These are phyloP conservation scores for Russula earlei DNA, from an alignment of 768 basidiomycete genomes.

Conservation along the genomic window DNA sequence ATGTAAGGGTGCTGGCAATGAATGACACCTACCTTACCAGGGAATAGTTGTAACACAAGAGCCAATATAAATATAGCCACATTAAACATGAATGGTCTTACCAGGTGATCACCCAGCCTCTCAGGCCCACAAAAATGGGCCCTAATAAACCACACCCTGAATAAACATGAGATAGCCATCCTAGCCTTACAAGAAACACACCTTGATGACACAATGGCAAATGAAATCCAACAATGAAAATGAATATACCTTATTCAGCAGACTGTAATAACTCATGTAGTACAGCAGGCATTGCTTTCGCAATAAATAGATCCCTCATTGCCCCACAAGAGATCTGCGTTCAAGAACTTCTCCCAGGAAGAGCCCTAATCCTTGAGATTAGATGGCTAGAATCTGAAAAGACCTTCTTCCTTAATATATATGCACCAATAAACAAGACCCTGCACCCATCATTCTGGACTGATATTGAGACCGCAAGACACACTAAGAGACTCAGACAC, in stretches of 20 bases:
- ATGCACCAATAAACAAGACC: neutral
- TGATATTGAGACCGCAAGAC: neutral
- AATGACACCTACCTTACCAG: too few species aligned
- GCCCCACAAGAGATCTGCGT: neutral
- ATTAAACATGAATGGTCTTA: neutral
- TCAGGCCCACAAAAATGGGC: neutral
- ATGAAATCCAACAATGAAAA: neutral
- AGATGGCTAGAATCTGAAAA: neutral
- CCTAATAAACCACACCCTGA: neutral
- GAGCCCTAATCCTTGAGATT: neutral
- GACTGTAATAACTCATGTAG: neutral
- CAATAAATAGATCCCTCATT: neutral
- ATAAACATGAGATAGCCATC: neutral
- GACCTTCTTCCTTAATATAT: neutral
- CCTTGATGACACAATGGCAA: neutral
- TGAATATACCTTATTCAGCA: neutral
- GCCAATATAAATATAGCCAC: neutral
- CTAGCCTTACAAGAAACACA: neutral
- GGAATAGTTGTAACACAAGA: too few species aligned
- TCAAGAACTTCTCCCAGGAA: neutral
- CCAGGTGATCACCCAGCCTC: neutral
- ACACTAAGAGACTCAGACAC: neutral
- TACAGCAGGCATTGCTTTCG: neutral
- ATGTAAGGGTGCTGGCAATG: too few species aligned
- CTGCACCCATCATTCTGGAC: neutral